Conservation (phyloP, 2,329 filamentous ascomycete species). For the Epichloe typhina region DNA sequence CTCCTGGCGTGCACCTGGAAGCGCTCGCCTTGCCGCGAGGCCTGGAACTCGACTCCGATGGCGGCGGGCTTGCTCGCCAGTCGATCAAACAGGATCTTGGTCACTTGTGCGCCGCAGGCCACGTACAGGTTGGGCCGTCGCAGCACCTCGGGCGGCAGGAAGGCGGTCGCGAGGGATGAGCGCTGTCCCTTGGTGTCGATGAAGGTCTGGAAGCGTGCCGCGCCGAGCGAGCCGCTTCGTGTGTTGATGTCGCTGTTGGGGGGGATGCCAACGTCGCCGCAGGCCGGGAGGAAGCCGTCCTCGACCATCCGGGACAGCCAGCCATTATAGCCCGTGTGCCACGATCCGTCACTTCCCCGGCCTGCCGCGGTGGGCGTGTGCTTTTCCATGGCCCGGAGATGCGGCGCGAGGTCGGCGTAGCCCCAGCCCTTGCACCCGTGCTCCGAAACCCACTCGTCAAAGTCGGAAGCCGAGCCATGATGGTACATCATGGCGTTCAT, state of each 20-base stretch:
- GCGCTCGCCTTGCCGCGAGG: conserved; percentile 3
- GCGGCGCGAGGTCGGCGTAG: conserved; percentile 10
- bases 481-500: conserved; percentile 15
- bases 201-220: conserved; percentile 9
- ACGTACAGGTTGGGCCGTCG: conserved; percentile 9
- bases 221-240: conserved; percentile 7
- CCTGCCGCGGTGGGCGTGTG: conserved; percentile 6
- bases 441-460: conserved; percentile 9
- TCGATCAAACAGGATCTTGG: conserved; percentile 8
- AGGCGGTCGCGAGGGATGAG: conserved; percentile 11
- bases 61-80: conserved; percentile 4
- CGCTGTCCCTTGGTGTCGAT: conserved; percentile 9
- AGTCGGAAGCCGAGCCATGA: conserved; percentile 11
- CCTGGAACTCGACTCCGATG: conserved; percentile 9
- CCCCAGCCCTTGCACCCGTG: conserved; percentile 10
- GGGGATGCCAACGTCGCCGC: conserved; percentile 6
- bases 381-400: conserved; percentile 10
- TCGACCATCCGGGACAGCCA: conserved; percentile 7
- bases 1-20: conserved; percentile 18
- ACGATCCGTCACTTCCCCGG: conserved; percentile 7
- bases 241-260: conserved; percentile 9
- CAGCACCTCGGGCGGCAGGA: conserved; percentile 7
- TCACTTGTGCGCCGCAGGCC: conserved; percentile 8
- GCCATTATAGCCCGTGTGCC: conserved; percentile 11
- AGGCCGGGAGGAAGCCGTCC: conserved; percentile 9